Evolutionary conservation across 805 yeast genomes (phyloP).

Genomic region (Myxozyma vanderwaltii): DNA sequence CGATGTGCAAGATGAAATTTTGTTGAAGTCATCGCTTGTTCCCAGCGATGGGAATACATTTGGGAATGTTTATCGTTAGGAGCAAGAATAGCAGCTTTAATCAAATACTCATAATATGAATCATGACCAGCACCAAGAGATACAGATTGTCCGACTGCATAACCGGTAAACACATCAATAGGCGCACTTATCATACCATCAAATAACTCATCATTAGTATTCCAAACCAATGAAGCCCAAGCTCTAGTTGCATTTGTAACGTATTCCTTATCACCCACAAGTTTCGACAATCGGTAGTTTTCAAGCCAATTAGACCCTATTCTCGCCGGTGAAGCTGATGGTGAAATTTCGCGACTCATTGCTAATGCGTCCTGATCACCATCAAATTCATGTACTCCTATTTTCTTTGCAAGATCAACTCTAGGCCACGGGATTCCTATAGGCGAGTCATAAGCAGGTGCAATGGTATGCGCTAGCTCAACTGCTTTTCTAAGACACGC

Average conservation of each 20-base stretch:
- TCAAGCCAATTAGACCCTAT: slow-evolving; percentile 42
- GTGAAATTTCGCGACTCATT: slow-evolving; percentile 8
- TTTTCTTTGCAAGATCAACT: slow-evolving; percentile 12
- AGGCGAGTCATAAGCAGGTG: slow-evolving; percentile 54
- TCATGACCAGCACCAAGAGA: slow-evolving; percentile 32
- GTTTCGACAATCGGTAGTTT: slow-evolving; percentile 47
- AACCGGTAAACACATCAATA: slow-evolving; percentile 25
- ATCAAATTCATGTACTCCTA: slow-evolving; percentile 18
- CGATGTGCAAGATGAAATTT: slow-evolving; percentile 15
- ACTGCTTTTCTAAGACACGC: slow-evolving; percentile 42
- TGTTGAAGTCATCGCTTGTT: slow-evolving; percentile 26
- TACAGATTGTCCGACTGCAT: slow-evolving; percentile 14
- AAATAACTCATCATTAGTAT: slow-evolving; percentile 22
- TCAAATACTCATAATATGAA: slow-evolving; percentile 30
- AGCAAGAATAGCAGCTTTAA: slow-evolving; percentile 31
- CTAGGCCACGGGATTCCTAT: slow-evolving; percentile 47
- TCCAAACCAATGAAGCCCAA: slow-evolving; percentile 26
- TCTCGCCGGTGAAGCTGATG: slow-evolving; percentile 18
- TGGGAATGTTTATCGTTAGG: slow-evolving; percentile 18
- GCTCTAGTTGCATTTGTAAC: slow-evolving; percentile 33
- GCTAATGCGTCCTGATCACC: background rate
- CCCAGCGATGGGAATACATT: slow-evolving; percentile 25
- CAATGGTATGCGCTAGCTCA: slow-evolving; percentile 47
- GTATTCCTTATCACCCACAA: slow-evolving; percentile 48
- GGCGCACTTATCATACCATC: slow-evolving; percentile 31